phyloP scores from a whole-genome alignment of 2,329 filamentous ascomycete genomes.

The Aspergillus clavatus region DNA sequence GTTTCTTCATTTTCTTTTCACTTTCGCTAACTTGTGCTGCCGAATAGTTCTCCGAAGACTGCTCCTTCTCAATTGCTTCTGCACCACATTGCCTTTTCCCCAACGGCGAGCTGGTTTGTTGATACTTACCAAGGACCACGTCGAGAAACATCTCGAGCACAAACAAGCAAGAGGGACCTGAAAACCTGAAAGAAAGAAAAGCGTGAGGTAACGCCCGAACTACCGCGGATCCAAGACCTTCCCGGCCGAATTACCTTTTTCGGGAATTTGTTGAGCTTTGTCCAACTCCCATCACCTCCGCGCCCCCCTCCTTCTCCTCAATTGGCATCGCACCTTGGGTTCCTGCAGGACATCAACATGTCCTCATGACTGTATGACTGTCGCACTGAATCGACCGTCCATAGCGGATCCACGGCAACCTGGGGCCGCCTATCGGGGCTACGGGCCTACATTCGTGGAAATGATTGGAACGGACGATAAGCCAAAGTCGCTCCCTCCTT shows the following conservation, averaged over 20 bases:
- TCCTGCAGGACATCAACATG: constrained; percentile 16
- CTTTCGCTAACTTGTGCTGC: not conserved
- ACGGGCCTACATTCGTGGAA: constrained; percentile 22
- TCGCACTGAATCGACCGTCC: constrained; percentile 14
- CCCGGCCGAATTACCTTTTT: constrained; percentile 12
- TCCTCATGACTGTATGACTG: constrained; percentile 21
- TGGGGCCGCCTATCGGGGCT: constrained; percentile 13
- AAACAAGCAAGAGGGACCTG: not conserved
- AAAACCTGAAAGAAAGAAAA: not conserved
- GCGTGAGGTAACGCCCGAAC: not conserved
- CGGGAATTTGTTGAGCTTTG: constrained; percentile 4
- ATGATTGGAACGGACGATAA: constrained; percentile 25
- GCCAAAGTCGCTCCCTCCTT: constrained; percentile 19
- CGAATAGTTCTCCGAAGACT: too few relatives aligned
- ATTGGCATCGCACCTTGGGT: constrained; percentile 1
- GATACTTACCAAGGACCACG: too few relatives aligned
- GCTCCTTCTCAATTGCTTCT: too few relatives aligned
- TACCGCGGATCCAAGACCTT: not conserved
- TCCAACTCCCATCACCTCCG: not conserved
- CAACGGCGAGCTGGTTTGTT: too few relatives aligned
- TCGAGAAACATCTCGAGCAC: too few relatives aligned
- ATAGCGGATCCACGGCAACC: constrained; percentile 17
- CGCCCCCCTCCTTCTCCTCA: not conserved
- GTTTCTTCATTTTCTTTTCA: not conserved
- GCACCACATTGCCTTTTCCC: too few relatives aligned